A percentile compares a stretch with the other conserved stretches of the same genome.
Evolutionary conservation across 2,329 filamentous ascomycete genomes (phyloP).

Genomic region (Colletotrichum euphorbiae): DNA sequence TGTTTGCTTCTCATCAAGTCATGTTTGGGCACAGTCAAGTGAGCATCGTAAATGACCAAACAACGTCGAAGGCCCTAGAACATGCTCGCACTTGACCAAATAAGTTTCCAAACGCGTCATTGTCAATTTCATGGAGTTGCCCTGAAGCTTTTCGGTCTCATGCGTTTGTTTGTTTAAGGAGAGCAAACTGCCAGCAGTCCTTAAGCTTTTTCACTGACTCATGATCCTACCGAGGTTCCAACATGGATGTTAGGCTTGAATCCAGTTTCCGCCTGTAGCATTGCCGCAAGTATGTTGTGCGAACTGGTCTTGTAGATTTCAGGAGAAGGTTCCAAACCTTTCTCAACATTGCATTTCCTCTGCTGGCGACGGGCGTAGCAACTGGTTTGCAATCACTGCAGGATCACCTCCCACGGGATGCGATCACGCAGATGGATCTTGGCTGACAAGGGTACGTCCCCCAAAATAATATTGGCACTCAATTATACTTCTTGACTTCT

Average conservation of each 20-base stretch:
- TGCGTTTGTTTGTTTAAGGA: neutral
- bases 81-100: too few relatives aligned
- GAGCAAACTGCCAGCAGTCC: neutral
- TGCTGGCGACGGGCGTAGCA: neutral
- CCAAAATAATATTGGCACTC: neutral
- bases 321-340: neutral
- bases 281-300: too few relatives aligned
- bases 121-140: neutral
- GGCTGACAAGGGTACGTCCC: neutral
- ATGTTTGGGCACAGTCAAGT: too few relatives aligned
- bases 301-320: neutral
- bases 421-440: too few relatives aligned
- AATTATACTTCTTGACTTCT: slow-evolving; percentile 17
- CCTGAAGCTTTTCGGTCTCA: neutral
- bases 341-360: neutral
- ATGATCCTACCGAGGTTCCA: neutral
- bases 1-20: too few relatives aligned
- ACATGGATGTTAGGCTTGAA: too few relatives aligned
- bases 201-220: slow-evolving; percentile 1
- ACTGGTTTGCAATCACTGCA: too few relatives aligned
- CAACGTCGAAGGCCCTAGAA: too few relatives aligned
- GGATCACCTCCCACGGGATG: too few relatives aligned
- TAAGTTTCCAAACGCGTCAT: too few relatives aligned
- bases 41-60: too few relatives aligned
- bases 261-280: too few relatives aligned